Evolutionary conservation across 1,139 yeast species (phyloP).

Genomic region (Protomyces macrosporus): DNA sequence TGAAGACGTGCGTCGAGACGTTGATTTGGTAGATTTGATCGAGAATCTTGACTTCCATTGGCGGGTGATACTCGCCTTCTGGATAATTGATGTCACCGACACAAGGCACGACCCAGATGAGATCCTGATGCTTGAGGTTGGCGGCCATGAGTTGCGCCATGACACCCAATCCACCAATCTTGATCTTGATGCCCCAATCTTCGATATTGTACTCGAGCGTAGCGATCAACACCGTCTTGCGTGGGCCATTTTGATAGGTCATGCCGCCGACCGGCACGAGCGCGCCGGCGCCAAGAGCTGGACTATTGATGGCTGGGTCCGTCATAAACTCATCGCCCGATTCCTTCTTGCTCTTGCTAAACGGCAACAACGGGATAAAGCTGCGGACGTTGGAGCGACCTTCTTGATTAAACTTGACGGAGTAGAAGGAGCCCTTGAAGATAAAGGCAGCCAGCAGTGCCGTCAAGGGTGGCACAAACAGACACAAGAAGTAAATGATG

Average conservation of each 20-base stretch:
- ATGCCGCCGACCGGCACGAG: neutral
- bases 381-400: slow-evolving; percentile 21
- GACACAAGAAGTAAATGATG: slow-evolving; percentile 21
- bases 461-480: slow-evolving; percentile 24
- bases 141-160: slow-evolving; percentile 29
- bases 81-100: slow-evolving; percentile 29
- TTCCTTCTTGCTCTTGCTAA: slow-evolving; percentile 9
- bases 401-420: slow-evolving; percentile 27
- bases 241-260: neutral
- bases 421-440: slow-evolving; percentile 27
- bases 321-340: slow-evolving; percentile 10
- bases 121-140: slow-evolving; percentile 27
- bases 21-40: slow-evolving; percentile 28
- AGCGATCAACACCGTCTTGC: slow-evolving; percentile 28
- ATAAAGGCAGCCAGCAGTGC: slow-evolving; percentile 22
- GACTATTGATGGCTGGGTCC: slow-evolving; percentile 17
- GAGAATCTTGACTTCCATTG: slow-evolving; percentile 29
- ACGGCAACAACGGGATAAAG: slow-evolving; percentile 23
- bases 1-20: slow-evolving; percentile 23
- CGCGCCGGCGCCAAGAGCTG: slow-evolving; percentile 5
- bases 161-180: slow-evolving; percentile 30
- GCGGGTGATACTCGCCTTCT: slow-evolving; percentile 24
- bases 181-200: slow-evolving; percentile 29
- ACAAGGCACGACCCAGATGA: slow-evolving; percentile 29
- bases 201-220: slow-evolving; percentile 29